Percentiles rank a stretch among this genome's conserved stretches.
phyloP scores from a whole-genome alignment of 306 rosid species.

The Corylus americana region DNA sequence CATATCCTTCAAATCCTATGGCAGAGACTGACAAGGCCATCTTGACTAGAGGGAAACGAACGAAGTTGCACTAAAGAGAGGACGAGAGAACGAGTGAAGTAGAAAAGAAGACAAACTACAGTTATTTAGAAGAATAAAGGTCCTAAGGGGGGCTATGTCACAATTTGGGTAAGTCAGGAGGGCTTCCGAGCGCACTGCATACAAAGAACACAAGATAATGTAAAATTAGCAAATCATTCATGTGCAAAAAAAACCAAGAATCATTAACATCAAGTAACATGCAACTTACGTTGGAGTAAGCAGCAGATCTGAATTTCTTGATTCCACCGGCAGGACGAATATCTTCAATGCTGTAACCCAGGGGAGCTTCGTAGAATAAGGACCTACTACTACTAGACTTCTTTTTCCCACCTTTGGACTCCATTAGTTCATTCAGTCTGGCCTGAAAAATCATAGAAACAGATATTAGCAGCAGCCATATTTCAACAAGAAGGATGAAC shows the following conservation, averaged over 20 bases:
- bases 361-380: conserved; percentile 88
- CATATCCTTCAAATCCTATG: conserved; percentile 95
- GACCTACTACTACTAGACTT: conserved; percentile 82
- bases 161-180: conserved; percentile 56
- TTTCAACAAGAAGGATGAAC: not conserved
- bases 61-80: conserved; percentile 13
- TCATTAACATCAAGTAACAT: not conserved
- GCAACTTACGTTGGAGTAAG: conserved; percentile 87
- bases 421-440: conserved; percentile 88
- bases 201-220: not conserved
- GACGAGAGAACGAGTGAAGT: conserved; percentile 24
- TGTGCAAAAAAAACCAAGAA: not conserved
- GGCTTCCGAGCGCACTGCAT: conserved; percentile 94
- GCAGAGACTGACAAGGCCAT: conserved; percentile 71
- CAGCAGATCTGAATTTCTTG: conserved; percentile 97
- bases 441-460: conserved; percentile 26
- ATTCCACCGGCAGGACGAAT: conserved; percentile 95
- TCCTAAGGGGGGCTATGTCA: conserved; percentile 41
- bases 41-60: conserved; percentile 27
- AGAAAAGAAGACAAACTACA: conserved; percentile 9
- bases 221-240: not conserved
- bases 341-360: conserved; percentile 96
- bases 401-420: conserved; percentile 87
- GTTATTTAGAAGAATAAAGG: conserved; percentile 24
- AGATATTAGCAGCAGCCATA: not conserved